Evolutionary conservation across 2,329 filamentous ascomycete genomes (phyloP).

Genomic region (Neofusicoccum sp.): DNA sequence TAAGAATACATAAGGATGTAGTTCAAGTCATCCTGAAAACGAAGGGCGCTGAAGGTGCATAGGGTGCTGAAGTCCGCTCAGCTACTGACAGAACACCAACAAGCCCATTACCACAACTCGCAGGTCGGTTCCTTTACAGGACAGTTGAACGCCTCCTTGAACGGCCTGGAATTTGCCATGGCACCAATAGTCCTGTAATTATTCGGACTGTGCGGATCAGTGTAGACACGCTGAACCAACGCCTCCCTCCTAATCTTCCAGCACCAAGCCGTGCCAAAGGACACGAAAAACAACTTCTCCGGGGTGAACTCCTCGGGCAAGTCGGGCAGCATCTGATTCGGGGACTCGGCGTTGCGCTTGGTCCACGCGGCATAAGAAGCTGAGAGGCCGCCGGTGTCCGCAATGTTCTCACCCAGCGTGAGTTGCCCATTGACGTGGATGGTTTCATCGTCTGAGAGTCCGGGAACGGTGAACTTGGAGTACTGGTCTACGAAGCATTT

Average conservation of each 20-base stretch:
- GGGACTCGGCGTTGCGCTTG: slow-evolving; percentile 52
- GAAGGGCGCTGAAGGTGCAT: too few relatives aligned
- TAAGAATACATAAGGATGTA: too few relatives aligned
- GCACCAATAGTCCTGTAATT: slow-evolving; percentile 59
- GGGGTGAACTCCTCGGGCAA: slow-evolving; percentile 52
- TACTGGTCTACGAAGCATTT: slow-evolving; percentile 70
- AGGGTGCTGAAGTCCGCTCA: too few relatives aligned
- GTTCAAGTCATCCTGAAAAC: too few relatives aligned
- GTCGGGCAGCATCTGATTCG: slow-evolving; percentile 34
- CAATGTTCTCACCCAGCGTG: slow-evolving; percentile 69
- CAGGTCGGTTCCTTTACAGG: slow-evolving; percentile 64
- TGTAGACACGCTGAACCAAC: slow-evolving; percentile 58
- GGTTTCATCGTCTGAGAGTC: slow-evolving; percentile 52
- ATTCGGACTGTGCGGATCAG: slow-evolving; percentile 65
- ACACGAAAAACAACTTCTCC: slow-evolving; percentile 69
- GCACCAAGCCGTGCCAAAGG: slow-evolving; percentile 66
- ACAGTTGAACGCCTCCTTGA: slow-evolving; percentile 67
- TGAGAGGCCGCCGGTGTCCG: slow-evolving; percentile 65
- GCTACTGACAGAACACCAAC: background rate
- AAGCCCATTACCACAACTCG: slow-evolving; percentile 61
- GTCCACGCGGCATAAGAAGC: slow-evolving; percentile 66
- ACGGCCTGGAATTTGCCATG: slow-evolving; percentile 65
- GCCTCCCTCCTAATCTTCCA: slow-evolving; percentile 60
- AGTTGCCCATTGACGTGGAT: slow-evolving; percentile 62
- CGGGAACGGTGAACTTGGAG: slow-evolving; percentile 57